Base-by-base conservation (phyloP, 306 rosid genomes). In the Luffa acutangula region DNA sequence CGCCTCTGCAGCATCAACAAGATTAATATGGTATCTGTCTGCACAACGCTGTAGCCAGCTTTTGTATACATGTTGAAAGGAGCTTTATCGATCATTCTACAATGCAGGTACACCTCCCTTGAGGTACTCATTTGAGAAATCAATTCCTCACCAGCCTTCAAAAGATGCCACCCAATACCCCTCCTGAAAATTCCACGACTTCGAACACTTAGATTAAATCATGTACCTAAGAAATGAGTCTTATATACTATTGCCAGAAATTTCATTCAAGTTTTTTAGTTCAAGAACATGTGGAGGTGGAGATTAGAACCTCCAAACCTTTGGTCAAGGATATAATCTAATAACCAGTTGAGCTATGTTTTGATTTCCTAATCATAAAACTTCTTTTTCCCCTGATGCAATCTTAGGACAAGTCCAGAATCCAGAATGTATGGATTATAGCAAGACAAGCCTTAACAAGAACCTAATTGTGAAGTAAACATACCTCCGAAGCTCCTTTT, bases 141-240 rank as follows among this genome's bases (percentile, higher is more conserved):
- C 60, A 95, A 81, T 76, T 95, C 97, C 85, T 95, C 98, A 58
- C 97, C 83, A 46, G 97, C 97, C 88, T 88, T 90, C 58, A 95
- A 86, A 86, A 95, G 97, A 90, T 92, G 98, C 98, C 97, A 90
- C 60, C 98, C 98, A 79, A 95, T 91, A 81, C 93, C 97, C 87
- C 91, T 95, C 90, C 98, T 95, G 90, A 78, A 78, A 87, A 33
- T 78, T 34, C 76, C 87, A 79, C 58, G 81, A 76, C 31, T 78
- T 52, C 60, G 14, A 31, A 46, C 58, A 25, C 33, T 72, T 21
- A 72, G 57, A 45, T 25, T 43, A 43, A 9, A 70, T 43, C 53
- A 17, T 70, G 76, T 10, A 46, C 39, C 58, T 46, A 12, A 7
- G 2, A 6, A 36, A 66, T 39, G 42, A 37, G 48, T 66, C 14